Percentiles rank a stretch among this genome's conserved stretches.
phyloP scores from a whole-genome alignment of 371 early-diverging fungal genomes.

The Apophysomyces variabilis region DNA sequence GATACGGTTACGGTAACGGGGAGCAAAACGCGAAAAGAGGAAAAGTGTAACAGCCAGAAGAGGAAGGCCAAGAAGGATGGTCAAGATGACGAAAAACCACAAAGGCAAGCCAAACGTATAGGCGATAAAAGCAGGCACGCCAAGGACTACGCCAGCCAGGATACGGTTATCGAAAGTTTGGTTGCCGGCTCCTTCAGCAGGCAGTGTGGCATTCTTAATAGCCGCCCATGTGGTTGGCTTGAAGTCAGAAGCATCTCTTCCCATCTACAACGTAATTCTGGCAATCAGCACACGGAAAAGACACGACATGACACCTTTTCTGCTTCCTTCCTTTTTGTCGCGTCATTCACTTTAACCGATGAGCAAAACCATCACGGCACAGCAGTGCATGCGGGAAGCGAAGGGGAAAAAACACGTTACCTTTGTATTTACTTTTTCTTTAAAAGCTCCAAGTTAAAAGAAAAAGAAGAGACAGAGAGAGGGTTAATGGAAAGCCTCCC shows the following conservation, averaged over 20 bases:
- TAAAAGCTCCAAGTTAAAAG: too few relatives aligned
- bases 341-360: conserved; percentile 1
- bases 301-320: neutral
- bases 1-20: conserved; percentile 72
- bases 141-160: conserved; percentile 56
- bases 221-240: conserved; percentile 63
- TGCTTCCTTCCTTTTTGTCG: neutral
- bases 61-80: conserved; percentile 66
- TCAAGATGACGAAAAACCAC: conserved; percentile 63
- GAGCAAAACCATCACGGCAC: neutral
- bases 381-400: neutral
- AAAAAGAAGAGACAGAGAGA: too few relatives aligned
- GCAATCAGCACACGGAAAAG: too few relatives aligned
- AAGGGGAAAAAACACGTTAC: neutral
- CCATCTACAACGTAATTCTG: conserved; percentile 30
- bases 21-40: conserved; percentile 67
- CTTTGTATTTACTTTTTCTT: neutral
- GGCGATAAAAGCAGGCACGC: conserved; percentile 66
- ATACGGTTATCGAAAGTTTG: conserved; percentile 72
- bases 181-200: conserved; percentile 81
- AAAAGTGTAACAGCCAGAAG: conserved; percentile 72
- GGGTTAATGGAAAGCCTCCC: too few relatives aligned
- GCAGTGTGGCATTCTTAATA: conserved; percentile 64
- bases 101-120: conserved; percentile 62
- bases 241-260: conserved; percentile 26